Conservation (phyloP, 768 basidiomycete species). For the Scleroderma citrinum region DNA sequence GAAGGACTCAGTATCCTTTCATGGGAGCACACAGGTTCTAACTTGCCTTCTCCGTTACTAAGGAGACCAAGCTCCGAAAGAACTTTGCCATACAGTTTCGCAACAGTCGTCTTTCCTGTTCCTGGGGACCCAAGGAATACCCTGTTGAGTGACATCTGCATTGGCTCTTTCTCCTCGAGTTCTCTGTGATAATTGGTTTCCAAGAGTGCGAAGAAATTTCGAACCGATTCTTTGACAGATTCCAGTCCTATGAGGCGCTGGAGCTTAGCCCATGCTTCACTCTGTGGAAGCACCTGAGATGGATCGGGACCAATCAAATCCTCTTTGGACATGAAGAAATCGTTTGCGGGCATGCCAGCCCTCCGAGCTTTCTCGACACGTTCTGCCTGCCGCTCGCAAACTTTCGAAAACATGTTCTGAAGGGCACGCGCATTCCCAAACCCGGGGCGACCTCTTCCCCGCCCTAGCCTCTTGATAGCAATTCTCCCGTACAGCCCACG, state of each 20-base stretch:
- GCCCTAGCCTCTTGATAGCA: constrained; percentile 50
- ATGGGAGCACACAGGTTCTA: not conserved
- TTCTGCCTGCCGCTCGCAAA: constrained; percentile 48
- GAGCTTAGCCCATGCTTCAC: constrained; percentile 46
- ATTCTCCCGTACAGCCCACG: constrained; percentile 52
- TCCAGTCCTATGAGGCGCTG: constrained; percentile 49
- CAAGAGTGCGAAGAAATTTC: constrained; percentile 40
- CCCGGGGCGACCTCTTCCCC: constrained; percentile 51
- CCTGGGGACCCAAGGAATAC: constrained; percentile 66
- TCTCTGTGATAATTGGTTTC: constrained; percentile 56
- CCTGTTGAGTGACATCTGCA: constrained; percentile 53
- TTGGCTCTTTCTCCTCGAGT: constrained; percentile 46
- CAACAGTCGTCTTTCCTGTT: constrained; percentile 69
- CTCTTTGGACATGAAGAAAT: constrained; percentile 45
- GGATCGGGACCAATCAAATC: constrained; percentile 68
- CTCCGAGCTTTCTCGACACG: constrained; percentile 40
- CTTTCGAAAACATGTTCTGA: constrained; percentile 40
- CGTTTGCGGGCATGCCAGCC: constrained; percentile 36
- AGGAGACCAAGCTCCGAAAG: constrained; percentile 55
- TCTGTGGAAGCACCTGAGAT: constrained; percentile 38
- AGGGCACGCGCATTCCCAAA: constrained; percentile 68
- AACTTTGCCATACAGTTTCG: constrained; percentile 59
- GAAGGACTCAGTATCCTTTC: constrained; percentile 14
- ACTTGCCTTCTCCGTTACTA: constrained; percentile 65
- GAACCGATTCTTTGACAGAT: constrained; percentile 50